Base-by-base conservation (phyloP, 768 basidiomycete genomes). In the Lactarius pseudohatsudake region DNA sequence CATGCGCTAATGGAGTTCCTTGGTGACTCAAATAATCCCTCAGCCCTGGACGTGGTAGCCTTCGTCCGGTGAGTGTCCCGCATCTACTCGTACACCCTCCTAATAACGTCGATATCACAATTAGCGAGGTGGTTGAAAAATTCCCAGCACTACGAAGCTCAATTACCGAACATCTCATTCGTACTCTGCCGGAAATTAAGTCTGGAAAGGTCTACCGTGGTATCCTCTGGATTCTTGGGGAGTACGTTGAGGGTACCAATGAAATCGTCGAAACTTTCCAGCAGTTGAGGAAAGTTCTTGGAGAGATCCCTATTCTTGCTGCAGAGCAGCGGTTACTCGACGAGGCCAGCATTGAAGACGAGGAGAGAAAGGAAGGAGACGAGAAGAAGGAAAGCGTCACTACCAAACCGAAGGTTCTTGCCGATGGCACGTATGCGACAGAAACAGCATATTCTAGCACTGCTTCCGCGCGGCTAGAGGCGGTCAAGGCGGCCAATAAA, bases 371-470 rank as follows among this genome's bases (percentile, higher is more conserved):
- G 47, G 80, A 83, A 66, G 88, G 79, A 26, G 79, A 79, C 18
- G 83, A 84, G 68, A 81, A 82, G 62, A 83, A 80, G 74, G 75
- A 74, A 55, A 79, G 74, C 68, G 76, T 81, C 61, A 77, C 79
- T 7, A 81, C 84, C 11, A 85, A 85, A 74, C 94, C 86, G 8
- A 88, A 85, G 73, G 91, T 98, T 11, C 79, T 97, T 65, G 94
- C 94, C 22, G 97, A 99, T 72, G 97, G 97, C 10, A 98, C 96
- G 3, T 98, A 99, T 74, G 97, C 96, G 0, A 98, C 96, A 6
- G 97, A 98, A 79, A 93, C 93, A 1, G 93, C 92, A 15, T 98
- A 88, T 78, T 86, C 85, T 30, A 84, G 83, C 60, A 76, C 82
- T n/a, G 80, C 79, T 40, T 77, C 84, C 41, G 88, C 87, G 6